These are phyloP conservation scores for Ploettnerulaceae sp. DNA, from an alignment of 2,329 filamentous ascomycete genomes.

Conservation along the genomic window DNA sequence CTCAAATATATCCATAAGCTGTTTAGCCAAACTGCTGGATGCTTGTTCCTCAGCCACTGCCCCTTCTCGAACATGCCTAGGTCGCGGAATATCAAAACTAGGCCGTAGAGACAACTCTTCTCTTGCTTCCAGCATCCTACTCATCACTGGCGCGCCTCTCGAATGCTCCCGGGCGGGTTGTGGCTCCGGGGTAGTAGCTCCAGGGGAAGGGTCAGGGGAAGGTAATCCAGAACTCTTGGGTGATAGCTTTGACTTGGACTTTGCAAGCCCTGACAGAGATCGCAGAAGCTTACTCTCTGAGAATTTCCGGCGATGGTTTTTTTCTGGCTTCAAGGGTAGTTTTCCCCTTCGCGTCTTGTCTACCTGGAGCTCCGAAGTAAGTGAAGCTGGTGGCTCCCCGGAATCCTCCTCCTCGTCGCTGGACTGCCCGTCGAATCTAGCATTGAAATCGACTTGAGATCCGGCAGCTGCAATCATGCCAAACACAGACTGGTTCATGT, in stretches of 20 bases:
- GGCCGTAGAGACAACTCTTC: slow-evolving; percentile 57
- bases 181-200: slow-evolving; percentile 32
- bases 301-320: slow-evolving; percentile 52
- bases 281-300: slow-evolving; percentile 62
- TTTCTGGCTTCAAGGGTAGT: slow-evolving; percentile 34
- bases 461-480: slow-evolving; percentile 87
- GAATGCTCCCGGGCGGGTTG: slow-evolving; percentile 36
- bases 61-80: slow-evolving; percentile 18
- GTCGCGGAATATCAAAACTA: slow-evolving; percentile 47
- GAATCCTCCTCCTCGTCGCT: slow-evolving; percentile 59
- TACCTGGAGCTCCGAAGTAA: slow-evolving; percentile 23
- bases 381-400: slow-evolving; percentile 19
- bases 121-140: slow-evolving; percentile 69
- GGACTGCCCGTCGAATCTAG: slow-evolving; percentile 71
- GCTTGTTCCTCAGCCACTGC: slow-evolving; percentile 35
- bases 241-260: slow-evolving; percentile 37
- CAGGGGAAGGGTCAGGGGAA: slow-evolving; percentile 25
- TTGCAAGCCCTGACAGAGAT: slow-evolving; percentile 55
- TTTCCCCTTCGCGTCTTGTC: slow-evolving; percentile 33
- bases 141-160: slow-evolving; percentile 66
- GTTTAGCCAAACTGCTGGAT: slow-evolving; percentile 59
- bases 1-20: slow-evolving; percentile 78
- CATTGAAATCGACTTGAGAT: slow-evolving; percentile 74
- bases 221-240: slow-evolving; percentile 26
- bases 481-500: slow-evolving; percentile 90